phyloP scores from a whole-genome alignment of 805 yeast species.

The Candida easanensis region DNA sequence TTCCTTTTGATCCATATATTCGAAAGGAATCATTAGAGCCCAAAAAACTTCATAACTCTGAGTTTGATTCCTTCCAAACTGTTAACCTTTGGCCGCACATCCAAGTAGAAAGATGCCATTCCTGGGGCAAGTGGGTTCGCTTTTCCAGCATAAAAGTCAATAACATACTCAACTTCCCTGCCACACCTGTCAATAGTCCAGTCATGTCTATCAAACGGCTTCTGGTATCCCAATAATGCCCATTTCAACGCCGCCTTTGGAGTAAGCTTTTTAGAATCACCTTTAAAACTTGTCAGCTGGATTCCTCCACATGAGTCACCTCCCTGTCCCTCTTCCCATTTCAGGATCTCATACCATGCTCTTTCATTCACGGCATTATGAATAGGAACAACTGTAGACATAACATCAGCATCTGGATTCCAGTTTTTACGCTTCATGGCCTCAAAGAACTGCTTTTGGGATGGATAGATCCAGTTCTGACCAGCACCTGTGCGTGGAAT shows the following conservation, averaged over 20 bases:
- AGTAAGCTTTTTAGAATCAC: slow-evolving; percentile 80
- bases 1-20: no score
- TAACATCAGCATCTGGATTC: slow-evolving; percentile 77
- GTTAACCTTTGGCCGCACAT: slow-evolving; percentile 90
- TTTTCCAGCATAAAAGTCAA: slow-evolving; percentile 76
- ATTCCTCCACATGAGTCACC: slow-evolving; percentile 80
- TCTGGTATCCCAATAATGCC: slow-evolving; percentile 59
- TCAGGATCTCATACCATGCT: slow-evolving; percentile 80
- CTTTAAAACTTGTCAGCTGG: slow-evolving; percentile 80
- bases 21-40: slow-evolving; percentile 37
- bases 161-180: slow-evolving; percentile 77
- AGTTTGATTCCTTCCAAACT: slow-evolving; percentile 75
- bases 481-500: slow-evolving; percentile 75
- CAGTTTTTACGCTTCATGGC: slow-evolving; percentile 92
- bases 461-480: slow-evolving; percentile 89
- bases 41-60: slow-evolving; percentile 63
- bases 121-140: slow-evolving; percentile 44
- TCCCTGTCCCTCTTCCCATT: slow-evolving; percentile 72
- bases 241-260: slow-evolving; percentile 77
- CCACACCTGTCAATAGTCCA: slow-evolving; percentile 92
- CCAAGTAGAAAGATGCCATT: slow-evolving; percentile 67
- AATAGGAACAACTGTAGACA: slow-evolving; percentile 89
- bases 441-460: slow-evolving; percentile 89
- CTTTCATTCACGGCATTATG: slow-evolving; percentile 92
- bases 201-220: slow-evolving; percentile 95